Conservation (phyloP, 805 yeast species). For the Metschnikowia kunwiensis region DNA sequence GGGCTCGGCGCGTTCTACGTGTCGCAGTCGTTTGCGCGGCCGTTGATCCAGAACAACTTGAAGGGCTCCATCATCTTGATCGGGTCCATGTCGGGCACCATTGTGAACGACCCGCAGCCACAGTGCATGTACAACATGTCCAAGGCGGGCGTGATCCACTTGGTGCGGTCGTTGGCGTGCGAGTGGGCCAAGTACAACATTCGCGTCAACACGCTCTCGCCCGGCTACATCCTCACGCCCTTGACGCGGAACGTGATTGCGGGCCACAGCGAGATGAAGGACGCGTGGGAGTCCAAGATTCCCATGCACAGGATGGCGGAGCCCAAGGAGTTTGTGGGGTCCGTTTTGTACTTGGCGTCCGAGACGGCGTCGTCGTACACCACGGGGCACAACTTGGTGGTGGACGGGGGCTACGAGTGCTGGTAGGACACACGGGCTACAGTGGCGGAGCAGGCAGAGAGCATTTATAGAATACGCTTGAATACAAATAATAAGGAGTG, state of each 20-base stretch:
- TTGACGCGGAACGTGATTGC: constrained; percentile 68
- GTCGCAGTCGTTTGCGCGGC: constrained; percentile 69
- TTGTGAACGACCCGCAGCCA: constrained; percentile 77
- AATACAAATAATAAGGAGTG: too few relatives aligned
- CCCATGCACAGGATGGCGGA: constrained; percentile 85
- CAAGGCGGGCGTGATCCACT: constrained; percentile 82
- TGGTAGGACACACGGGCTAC: too few relatives aligned
- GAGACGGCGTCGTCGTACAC: constrained; percentile 72
- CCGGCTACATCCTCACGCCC: constrained; percentile 80
- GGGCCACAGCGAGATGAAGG: constrained; percentile 59
- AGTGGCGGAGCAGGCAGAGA: too few relatives aligned
- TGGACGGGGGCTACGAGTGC: constrained; percentile 84
- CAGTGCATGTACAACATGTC: constrained; percentile 81
- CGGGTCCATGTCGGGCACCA: constrained; percentile 78
- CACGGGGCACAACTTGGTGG: constrained; percentile 79
- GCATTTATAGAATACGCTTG: constrained; percentile 8
- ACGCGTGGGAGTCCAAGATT: constrained; percentile 66
- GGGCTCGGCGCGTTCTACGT: constrained; percentile 72
- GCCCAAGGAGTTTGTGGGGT: constrained; percentile 78
- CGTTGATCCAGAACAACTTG: constrained; percentile 53
- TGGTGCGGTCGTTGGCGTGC: constrained; percentile 70
- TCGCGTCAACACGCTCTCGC: constrained; percentile 74
- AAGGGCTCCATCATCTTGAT: constrained; percentile 63
- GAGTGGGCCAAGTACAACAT: constrained; percentile 80
- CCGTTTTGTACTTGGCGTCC: constrained; percentile 69